phyloP scores from a whole-genome alignment of 2,329 filamentous ascomycete species.

The Taxawa tesnikishii region DNA sequence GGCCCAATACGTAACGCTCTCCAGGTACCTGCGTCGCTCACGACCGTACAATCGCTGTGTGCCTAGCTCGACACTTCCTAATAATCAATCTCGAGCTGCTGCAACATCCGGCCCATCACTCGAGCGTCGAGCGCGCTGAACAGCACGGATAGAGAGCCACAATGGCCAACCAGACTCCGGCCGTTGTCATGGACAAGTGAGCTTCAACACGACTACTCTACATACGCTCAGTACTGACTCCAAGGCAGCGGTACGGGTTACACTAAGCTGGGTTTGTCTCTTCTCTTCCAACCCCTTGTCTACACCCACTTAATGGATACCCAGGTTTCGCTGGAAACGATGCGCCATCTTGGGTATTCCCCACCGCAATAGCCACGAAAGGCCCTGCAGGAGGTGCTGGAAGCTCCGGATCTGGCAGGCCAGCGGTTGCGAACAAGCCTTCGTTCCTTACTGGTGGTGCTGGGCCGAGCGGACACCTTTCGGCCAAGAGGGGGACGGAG shows the following conservation, averaged over 20 bases:
- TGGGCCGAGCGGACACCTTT: constrained; percentile 70
- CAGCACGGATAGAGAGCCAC: too few relatives aligned
- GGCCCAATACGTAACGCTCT: too few relatives aligned
- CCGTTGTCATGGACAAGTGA: constrained; percentile 99
- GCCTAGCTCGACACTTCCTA: too few relatives aligned
- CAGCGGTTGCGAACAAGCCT: constrained; percentile 85
- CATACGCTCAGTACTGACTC: constrained; percentile 13
- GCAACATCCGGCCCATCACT: too few relatives aligned
- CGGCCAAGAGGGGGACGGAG: constrained; percentile 87
- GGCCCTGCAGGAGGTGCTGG: constrained; percentile 56
- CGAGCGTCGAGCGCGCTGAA: too few relatives aligned
- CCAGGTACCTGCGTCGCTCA: too few relatives aligned
- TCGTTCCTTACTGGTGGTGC: constrained; percentile 88
- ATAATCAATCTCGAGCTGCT: too few relatives aligned
- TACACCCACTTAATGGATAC: constrained; percentile 18
- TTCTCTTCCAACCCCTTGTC: constrained; percentile 12
- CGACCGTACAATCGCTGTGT: too few relatives aligned
- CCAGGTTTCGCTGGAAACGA: constrained; percentile 97
- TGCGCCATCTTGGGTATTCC: constrained; percentile 97
- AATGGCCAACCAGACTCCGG: constrained; percentile 97
- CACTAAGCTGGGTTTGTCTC: constrained; percentile 91
- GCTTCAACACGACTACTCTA: constrained; percentile 28
- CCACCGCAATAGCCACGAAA: constrained; percentile 96
- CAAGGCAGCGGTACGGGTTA: constrained; percentile 84
- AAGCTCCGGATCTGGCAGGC: constrained; percentile 74